Conservation (phyloP, 2,329 filamentous ascomycete species). For the Fusarium tricinctum region DNA sequence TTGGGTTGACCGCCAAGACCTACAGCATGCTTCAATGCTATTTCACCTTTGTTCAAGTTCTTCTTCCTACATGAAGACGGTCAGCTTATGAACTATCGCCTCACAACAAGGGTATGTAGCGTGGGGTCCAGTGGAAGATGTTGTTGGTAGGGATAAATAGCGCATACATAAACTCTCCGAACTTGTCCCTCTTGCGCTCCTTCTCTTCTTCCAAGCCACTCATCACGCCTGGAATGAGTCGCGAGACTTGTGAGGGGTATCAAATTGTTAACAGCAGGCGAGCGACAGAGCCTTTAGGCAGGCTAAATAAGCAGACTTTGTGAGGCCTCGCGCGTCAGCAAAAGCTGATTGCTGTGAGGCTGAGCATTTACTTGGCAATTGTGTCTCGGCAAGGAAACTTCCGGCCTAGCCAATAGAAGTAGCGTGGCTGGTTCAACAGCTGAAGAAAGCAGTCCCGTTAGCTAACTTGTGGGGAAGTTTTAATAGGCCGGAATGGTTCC, state of each 20-base stretch:
- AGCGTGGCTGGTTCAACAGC: neutral
- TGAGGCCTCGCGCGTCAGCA: constrained; percentile 28
- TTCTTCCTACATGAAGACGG: constrained; percentile 44
- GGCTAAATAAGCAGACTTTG: neutral
- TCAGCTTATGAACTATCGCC: constrained; percentile 4
- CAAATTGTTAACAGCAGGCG: too few relatives aligned
- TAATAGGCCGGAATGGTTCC: neutral
- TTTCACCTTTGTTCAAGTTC: constrained; percentile 54
- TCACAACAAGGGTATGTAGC: neutral
- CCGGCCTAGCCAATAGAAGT: constrained; percentile 17
- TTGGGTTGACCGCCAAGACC: constrained; percentile 54
- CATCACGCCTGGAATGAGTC: constrained; percentile 8
- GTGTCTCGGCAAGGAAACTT: constrained; percentile 13
- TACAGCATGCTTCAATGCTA: constrained; percentile 55
- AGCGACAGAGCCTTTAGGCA: neutral
- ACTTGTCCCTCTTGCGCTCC: constrained; percentile 52
- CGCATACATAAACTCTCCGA: constrained; percentile 54
- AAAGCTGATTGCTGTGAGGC: constrained; percentile 33
- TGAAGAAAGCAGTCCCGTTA: neutral
- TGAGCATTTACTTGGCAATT: constrained; percentile 13
- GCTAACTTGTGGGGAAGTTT: too few relatives aligned
- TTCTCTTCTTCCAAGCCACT: constrained; percentile 29
- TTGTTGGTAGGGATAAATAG: constrained; percentile 29
- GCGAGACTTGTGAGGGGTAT: rapidly evolving
- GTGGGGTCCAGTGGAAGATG: neutral